Base-by-base conservation (phyloP, 257 asterid genomes). In the Nicotiana attenuata region DNA sequence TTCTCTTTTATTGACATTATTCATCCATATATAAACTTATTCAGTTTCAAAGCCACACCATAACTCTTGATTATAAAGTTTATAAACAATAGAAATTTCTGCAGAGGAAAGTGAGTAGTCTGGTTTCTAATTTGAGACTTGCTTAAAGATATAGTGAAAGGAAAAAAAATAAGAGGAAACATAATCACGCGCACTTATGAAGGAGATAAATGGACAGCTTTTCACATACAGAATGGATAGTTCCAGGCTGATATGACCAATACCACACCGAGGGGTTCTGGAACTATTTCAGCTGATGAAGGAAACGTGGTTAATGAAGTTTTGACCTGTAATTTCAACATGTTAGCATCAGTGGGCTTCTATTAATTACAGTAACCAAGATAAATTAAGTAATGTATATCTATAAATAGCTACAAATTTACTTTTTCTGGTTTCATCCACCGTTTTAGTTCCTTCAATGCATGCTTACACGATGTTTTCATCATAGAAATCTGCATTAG, bases 351-450 rank as follows among this genome's bases (percentile, higher is more conserved):
- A 33, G 15, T 7, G 17, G 19, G 17, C 29, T 52, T 35, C 17
- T 56, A 31, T 60, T 78, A 64, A 20, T 60, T 33, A n/a, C n/a
- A 45, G 17, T 59, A 41, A 59, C 2, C 38, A 22, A 24, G 55
- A 61, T 24, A 8, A 65, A 65, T 65, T 65, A 65, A 14, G 73
- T 61, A 65, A 79, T 59, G 9, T 78, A 10, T 35, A 33, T 78
- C 71, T 22, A 24, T 16, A 66, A 68, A 41, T 20, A 80, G 45
- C 22, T 14, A 10, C 13, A 15, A 24, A 26, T 9, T 75, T 89
- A 96, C 99, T 57, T 90, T 96, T 84, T 92, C 91, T 56, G 99
- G 97, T 81, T 57, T 90, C 98, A 93, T 94, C 99, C 99, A 96
- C 84, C 69, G 63, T 22, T 31, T 86, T 77, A 92, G 81, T 84